These are phyloP conservation scores for Pestalotiopsis sp. DNA, from an alignment of 2,329 filamentous ascomycete genomes.

Conservation along the genomic window DNA sequence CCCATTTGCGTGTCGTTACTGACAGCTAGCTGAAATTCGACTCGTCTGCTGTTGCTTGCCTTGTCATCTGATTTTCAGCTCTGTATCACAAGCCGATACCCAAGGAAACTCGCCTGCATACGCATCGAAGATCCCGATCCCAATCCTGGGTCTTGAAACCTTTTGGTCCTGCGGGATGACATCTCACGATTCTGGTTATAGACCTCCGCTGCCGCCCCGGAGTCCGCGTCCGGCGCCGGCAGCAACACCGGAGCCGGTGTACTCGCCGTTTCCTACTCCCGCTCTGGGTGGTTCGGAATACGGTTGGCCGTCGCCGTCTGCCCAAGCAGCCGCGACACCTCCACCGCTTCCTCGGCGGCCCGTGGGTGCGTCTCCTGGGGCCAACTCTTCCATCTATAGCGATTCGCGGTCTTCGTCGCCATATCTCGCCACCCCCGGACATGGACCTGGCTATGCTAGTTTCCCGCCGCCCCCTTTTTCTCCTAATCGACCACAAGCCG, in stretches of 20 bases:
- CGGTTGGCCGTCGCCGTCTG: neutral
- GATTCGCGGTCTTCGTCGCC: neutral
- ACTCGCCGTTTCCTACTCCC: constrained; percentile 6
- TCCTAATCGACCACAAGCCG: constrained; percentile 8
- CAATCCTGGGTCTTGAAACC: neutral
- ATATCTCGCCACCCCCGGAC: constrained; percentile 8
- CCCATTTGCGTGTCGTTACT: neutral
- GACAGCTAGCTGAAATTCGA: neutral
- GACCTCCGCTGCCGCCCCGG: constrained; percentile 11
- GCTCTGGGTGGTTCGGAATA: neutral
- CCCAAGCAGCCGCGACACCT: neutral
- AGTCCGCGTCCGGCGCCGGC: neutral
- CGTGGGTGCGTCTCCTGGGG: neutral
- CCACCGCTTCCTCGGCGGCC: constrained; percentile 11
- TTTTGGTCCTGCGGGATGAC: neutral
- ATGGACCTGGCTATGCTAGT: constrained; percentile 12
- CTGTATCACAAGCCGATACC: neutral
- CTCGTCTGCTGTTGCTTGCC: neutral
- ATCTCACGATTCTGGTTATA: neutral
- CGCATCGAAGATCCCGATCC: neutral
- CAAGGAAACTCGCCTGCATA: neutral
- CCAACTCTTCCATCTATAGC: neutral
- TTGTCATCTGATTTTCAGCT: neutral
- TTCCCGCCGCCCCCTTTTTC: constrained; percentile 15
- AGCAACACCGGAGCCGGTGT: neutral